Evolutionary conservation across 352 stramenopile genomes (phyloP), one percentile per base, ranked within the genome.

Genomic region (Globisporangium lucens): DNA sequence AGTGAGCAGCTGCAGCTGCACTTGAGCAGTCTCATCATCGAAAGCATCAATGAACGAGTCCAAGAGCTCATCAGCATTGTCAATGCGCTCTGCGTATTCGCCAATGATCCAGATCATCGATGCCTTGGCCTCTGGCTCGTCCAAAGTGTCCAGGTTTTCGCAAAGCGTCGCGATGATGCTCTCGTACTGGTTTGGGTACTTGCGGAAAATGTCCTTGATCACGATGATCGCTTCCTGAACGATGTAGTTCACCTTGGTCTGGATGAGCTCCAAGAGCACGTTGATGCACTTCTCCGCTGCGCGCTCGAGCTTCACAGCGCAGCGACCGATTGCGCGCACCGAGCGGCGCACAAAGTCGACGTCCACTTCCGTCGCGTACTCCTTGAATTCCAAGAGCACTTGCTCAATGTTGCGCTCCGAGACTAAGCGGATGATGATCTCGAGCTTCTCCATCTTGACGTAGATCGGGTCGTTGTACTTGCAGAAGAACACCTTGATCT

Each of bases 41-140:
- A 99, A 99, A 3, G 94, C 93, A 61, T 99, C 97, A 38, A 99
- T 89, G 80, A 99, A 99, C 59, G 93, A 98, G 70, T 99, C 97
- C 10, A 99, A 76, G 22, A 99, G 82, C 75, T 99, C 97, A 76
- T 99, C 97, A 0, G 98, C 98, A 76, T 99, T 99, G 74, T 99
- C 98, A 67, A 99, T 99, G 63, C 97, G 96, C 75, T 99, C 97
- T 3, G 97, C 97, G 75, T 99, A 99, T 84, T 99, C 98, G 38
- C 98, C 98, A 73, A 99, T 99, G 75, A 99, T 99, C 98, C 98
- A 99, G 74, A 99, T 98, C 95, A 99, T 99, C 20, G 89, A 97
- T 5, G 97, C 97, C 85, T 99, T 99, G 12, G 98, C 98, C 73
- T 99, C 94, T 0, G 98, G 98, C 74, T 99, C 98, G 76, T 99